Percentiles rank a stretch among this genome's conserved stretches.
These are phyloP conservation scores for Linderina pennispora DNA, from an alignment of 192 early-diverging fungal species.

Conservation along the genomic window DNA sequence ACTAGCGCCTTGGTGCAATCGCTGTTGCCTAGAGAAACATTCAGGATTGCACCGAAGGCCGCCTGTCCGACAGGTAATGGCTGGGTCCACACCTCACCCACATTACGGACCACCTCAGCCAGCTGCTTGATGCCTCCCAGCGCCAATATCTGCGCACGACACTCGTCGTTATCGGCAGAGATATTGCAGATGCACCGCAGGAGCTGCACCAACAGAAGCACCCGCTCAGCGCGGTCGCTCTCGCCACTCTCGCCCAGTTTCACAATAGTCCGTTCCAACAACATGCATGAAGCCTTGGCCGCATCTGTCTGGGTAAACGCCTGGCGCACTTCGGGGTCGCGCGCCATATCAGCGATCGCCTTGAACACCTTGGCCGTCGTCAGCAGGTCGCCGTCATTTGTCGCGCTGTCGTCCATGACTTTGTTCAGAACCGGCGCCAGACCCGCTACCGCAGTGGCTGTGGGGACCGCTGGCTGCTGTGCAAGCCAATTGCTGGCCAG, in stretches of 20 bases:
- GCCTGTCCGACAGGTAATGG: conserved; percentile 30
- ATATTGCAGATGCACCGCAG: conserved; percentile 42
- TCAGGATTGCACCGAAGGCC: conserved; percentile 34
- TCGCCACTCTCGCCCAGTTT: background rate
- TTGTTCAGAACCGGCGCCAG: too few relatives aligned
- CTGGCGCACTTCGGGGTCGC: conserved; percentile 6
- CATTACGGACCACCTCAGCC: conserved; percentile 4
- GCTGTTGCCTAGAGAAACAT: conserved; percentile 20
- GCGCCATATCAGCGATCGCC: conserved; percentile 27
- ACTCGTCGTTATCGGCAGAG: conserved; percentile 30
- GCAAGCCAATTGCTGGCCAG: too few relatives aligned
- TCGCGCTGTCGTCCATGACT: too few relatives aligned
- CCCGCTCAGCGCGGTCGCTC: conserved; percentile 13
- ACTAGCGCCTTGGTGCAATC: conserved; percentile 15
- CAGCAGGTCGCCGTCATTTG: too few relatives aligned
- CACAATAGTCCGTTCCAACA: conserved; percentile 7
- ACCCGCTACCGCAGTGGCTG: too few relatives aligned
- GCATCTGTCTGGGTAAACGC: conserved; percentile 2
- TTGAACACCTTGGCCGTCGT: conserved; percentile 31
- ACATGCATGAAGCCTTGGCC: conserved; percentile 1
- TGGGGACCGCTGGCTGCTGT: too few relatives aligned
- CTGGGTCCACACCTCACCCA: conserved; percentile 15
- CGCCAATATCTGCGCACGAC: conserved; percentile 7
- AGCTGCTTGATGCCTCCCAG: conserved; percentile 5
- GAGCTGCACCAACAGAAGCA: conserved; percentile 27